Percentiles rank a stretch among this genome's conserved stretches.
Conservation (phyloP, 306 rosid species). For the Corylus americana region DNA sequence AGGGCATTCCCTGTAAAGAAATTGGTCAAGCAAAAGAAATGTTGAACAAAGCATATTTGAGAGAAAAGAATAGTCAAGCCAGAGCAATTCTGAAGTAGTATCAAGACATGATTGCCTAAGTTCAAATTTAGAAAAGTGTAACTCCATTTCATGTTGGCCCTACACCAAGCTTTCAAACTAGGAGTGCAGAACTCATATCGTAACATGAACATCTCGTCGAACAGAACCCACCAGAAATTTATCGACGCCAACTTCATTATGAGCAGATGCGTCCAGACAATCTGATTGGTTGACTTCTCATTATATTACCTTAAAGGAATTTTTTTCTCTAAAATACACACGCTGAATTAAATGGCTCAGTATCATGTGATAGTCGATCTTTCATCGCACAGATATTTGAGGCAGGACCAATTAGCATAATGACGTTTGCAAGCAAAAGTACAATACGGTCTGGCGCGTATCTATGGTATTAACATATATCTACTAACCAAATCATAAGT, state of each 20-base stretch:
- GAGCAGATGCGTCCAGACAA: background rate
- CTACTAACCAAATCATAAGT: background rate
- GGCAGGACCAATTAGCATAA: background rate
- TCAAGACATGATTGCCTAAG: slow-evolving; percentile 9
- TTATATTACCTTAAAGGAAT: background rate
- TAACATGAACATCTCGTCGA: background rate
- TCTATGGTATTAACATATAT: background rate
- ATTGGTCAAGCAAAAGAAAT: slow-evolving; percentile 24
- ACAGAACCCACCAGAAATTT: background rate
- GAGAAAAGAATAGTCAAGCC: slow-evolving; percentile 9
- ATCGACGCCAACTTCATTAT: background rate
- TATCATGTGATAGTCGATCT: background rate
- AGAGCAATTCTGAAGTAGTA: slow-evolving; percentile 1
- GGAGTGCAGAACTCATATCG: background rate
- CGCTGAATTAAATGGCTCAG: background rate
- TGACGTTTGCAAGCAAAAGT: background rate
- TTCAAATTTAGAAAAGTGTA: background rate
- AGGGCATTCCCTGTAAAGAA: slow-evolving; percentile 78
- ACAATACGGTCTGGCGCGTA: background rate
- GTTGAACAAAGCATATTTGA: background rate
- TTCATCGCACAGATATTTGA: background rate
- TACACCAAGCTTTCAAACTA: background rate
- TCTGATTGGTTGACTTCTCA: background rate
- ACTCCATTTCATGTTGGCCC: background rate
- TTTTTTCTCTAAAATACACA: background rate